These are phyloP conservation scores for Panellus pusillus DNA, from an alignment of 768 basidiomycete species.

Conservation along the genomic window DNA sequence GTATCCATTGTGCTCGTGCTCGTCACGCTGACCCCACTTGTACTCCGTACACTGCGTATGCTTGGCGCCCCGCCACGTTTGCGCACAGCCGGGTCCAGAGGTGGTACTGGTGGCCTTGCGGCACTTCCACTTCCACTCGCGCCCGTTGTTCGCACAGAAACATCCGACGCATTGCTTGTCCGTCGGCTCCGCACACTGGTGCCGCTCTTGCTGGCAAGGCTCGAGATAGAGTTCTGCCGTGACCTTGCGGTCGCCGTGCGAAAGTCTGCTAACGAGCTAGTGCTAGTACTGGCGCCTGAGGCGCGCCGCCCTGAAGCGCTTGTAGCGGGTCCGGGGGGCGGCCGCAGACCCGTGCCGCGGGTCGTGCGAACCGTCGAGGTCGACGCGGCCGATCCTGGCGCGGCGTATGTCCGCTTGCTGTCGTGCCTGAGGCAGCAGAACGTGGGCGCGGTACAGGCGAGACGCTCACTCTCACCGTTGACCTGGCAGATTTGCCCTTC, in stretches of 20 bases:
- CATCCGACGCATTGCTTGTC: slow-evolving; percentile 19
- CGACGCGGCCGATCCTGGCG: slow-evolving; percentile 13
- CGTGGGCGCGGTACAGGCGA: slow-evolving; percentile 17
- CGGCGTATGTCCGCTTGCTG: background rate
- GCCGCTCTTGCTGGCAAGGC: slow-evolving; percentile 30
- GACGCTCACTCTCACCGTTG: slow-evolving; percentile 12
- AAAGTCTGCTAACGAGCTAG: slow-evolving; percentile 17
- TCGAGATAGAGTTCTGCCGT: slow-evolving; percentile 34
- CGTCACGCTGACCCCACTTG: slow-evolving; percentile 9
- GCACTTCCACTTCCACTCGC: background rate
- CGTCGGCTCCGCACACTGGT: slow-evolving; percentile 9
- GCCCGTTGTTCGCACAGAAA: slow-evolving; percentile 19
- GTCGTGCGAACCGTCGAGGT: slow-evolving; percentile 24
- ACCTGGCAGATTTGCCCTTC: slow-evolving; percentile 19
- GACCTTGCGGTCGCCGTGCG: slow-evolving; percentile 31
- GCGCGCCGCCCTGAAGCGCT: slow-evolving; percentile 1
- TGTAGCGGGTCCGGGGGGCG: background rate
- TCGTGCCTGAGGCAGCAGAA: slow-evolving; percentile 10
- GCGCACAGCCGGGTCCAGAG: slow-evolving; percentile 32
- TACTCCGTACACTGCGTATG: slow-evolving; percentile 21
- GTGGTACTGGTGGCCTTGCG: slow-evolving; percentile 24
- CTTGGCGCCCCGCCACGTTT: slow-evolving; percentile 27
- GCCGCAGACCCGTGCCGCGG: slow-evolving; percentile 10
- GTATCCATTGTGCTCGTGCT: slow-evolving; percentile 25
- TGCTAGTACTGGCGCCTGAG: slow-evolving; percentile 15